Evolutionary conservation across 2,329 filamentous ascomycete genomes (phyloP).

Genomic region (Colletotrichum sidae): DNA sequence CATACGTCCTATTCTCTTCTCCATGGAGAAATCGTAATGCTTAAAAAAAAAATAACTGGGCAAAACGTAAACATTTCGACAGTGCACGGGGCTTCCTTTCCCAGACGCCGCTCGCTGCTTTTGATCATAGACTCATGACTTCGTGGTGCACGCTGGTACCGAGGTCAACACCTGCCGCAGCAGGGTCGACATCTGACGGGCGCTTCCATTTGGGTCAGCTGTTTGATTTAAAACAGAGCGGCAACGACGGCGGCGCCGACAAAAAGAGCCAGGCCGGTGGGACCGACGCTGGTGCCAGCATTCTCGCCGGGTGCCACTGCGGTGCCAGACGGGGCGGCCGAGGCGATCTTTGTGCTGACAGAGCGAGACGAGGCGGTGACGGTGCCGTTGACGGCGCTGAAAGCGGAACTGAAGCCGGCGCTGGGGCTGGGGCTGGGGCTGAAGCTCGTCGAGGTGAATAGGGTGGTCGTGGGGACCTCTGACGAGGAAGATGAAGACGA

Average conservation of each 20-base stretch:
- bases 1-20: constrained; percentile 20
- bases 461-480: constrained; percentile 11
- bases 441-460: constrained; percentile 16
- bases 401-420: constrained; percentile 23
- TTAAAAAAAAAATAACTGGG: constrained; percentile 17
- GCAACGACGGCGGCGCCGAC: constrained; percentile 35
- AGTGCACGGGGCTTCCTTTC: constrained; percentile 30
- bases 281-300: constrained; percentile 28
- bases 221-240: constrained; percentile 30
- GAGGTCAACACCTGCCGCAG: background rate
- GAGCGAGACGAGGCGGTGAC: constrained; percentile 19
- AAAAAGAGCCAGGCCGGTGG: constrained; percentile 32
- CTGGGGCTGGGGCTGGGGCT: constrained; percentile 20
- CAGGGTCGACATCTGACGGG: constrained; percentile 8
- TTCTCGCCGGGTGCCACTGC: constrained; percentile 2
- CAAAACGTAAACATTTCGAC: constrained; percentile 37
- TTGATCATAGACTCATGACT: constrained; percentile 36
- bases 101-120: constrained; percentile 20
- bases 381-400: constrained; percentile 26
- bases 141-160: constrained; percentile 28
- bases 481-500: constrained; percentile 26
- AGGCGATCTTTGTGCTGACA: constrained; percentile 15
- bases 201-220: constrained; percentile 35
- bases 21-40: constrained; percentile 33
- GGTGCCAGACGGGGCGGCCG: constrained; percentile 9